Evolutionary conservation across 2,329 filamentous ascomycete genomes (phyloP), one percentile per base, ranked within the genome.

Genomic region (Onygena corvina): DNA sequence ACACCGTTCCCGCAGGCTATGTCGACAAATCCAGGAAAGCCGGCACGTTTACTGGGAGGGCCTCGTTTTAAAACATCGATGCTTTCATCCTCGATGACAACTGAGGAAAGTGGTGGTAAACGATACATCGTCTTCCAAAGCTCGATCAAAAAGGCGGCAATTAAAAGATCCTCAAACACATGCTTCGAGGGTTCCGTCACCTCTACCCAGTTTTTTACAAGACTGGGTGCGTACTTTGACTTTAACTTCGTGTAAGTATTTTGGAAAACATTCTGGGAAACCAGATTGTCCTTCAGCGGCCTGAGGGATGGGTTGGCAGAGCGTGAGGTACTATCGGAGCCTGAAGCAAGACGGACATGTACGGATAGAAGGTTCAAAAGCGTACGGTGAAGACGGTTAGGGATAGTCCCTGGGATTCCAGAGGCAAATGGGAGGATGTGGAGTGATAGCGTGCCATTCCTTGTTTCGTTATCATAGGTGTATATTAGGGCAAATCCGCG

Each of bases 1-100:
- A 98, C 72, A 1, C 92, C 92, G 60, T 96, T 98, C 1, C 92
- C 92, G 61, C 92, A 96, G 3, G 90, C 92, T 40, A 98, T 87
- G 60, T 98, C 92, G 16, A 95, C 85, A 59, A 96, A 98, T 0
- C 90, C 89, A 0, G 87, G 86, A 58, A 94, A 95, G 0, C 56
- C 53, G 0, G 54, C 36, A 38, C 62, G 59, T 6, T 45, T 44
- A 1, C 45, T 49, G 5, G 18, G 44, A 3, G 30, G 38, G 44
- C 51, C 35, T n/a, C 18, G 2, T 21, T n/a, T 23, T n/a, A 23
- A 23, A 61, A 62, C 31, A 58, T 61, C 46, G 3, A 20, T 46
- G 5, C 33, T 14, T 3, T 51, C 29, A 25, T 38, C 44, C n/a
- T 31, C 33, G 14, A 14, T 18, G 4, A 11, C 11, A 9, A 25